phyloP scores from a whole-genome alignment of 1,139 yeast species.

The Groenewaldozyma auringiensis region DNA sequence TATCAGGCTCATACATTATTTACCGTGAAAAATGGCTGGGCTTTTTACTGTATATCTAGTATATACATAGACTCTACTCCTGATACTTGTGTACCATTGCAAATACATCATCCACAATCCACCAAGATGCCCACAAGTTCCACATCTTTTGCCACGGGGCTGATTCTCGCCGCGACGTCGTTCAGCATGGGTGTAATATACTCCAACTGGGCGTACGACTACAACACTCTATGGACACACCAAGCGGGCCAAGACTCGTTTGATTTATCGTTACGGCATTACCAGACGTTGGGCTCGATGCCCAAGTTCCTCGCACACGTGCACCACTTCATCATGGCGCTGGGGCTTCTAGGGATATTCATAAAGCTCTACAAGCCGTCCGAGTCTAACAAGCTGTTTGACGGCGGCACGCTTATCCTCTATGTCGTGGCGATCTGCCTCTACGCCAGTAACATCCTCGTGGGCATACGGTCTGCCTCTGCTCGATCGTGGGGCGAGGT shows the following conservation, averaged over 20 bases:
- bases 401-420: constrained; percentile 74
- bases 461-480: constrained; percentile 66
- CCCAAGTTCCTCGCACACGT: constrained; percentile 54
- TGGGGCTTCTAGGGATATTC: constrained; percentile 68
- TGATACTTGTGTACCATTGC: too few species aligned
- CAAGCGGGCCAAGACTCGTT: constrained; percentile 48
- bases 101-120: too few species aligned
- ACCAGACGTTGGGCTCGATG: constrained; percentile 59
- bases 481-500: constrained; percentile 91
- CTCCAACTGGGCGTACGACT: constrained; percentile 77
- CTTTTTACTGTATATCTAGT: too few species aligned
- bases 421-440: constrained; percentile 65
- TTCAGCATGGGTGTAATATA: constrained; percentile 76
- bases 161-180: constrained; percentile 42
- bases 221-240: constrained; percentile 61
- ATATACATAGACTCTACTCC: too few species aligned
- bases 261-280: constrained; percentile 60
- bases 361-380: constrained; percentile 79
- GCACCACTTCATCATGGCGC: constrained; percentile 47
- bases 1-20: too few species aligned
- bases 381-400: constrained; percentile 78
- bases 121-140: constrained; percentile 27
- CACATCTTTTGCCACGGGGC: constrained; percentile 31
- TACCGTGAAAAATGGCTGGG: too few species aligned
- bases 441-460: constrained; percentile 77